Conservation (phyloP, 176 grass and related monocot genomes). For the Calamus simplicifolius region DNA sequence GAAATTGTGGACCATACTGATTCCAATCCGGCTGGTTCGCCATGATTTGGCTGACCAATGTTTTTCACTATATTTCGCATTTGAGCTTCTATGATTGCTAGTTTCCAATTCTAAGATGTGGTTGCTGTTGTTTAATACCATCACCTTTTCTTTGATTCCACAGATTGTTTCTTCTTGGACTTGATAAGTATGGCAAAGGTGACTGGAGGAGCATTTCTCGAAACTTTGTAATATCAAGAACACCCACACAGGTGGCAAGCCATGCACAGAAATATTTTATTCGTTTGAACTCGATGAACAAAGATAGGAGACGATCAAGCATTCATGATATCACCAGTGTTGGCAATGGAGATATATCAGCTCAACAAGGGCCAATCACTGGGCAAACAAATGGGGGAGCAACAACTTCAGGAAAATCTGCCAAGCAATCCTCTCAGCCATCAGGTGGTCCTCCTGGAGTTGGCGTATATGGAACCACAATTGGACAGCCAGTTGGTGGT, state of each 20-base stretch:
- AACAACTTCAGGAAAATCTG: conserved; percentile 38
- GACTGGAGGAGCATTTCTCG: conserved; percentile 96
- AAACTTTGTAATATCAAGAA: conserved; percentile 96
- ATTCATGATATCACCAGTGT: conserved; percentile 95
- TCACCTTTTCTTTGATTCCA: conserved; percentile 17
- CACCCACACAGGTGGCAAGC: conserved; percentile 88
- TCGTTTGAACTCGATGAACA: conserved; percentile 83
- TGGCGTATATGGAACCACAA: conserved; percentile 59
- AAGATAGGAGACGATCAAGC: conserved; percentile 78
- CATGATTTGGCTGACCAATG: too few species aligned
- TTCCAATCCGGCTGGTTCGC: too few species aligned
- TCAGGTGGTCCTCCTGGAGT: conserved; percentile 31
- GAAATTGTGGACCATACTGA: too few species aligned
- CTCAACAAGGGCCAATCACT: conserved; percentile 48
- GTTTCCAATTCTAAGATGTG: too few species aligned
- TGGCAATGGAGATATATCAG: conserved; percentile 41
- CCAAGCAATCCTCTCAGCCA: conserved; percentile 45
- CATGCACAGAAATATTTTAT: conserved; percentile 98
- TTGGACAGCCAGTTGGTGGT: conserved; percentile 72
- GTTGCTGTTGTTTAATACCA: not conserved
- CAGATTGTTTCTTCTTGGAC: conserved; percentile 91
- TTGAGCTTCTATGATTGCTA: too few species aligned
- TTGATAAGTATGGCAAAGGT: conserved; percentile 95
- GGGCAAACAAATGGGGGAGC: conserved; percentile 49
- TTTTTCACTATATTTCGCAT: too few species aligned